Base-by-base conservation (phyloP, 2,329 filamentous ascomycete genomes). In the Cryphonectria japonica region DNA sequence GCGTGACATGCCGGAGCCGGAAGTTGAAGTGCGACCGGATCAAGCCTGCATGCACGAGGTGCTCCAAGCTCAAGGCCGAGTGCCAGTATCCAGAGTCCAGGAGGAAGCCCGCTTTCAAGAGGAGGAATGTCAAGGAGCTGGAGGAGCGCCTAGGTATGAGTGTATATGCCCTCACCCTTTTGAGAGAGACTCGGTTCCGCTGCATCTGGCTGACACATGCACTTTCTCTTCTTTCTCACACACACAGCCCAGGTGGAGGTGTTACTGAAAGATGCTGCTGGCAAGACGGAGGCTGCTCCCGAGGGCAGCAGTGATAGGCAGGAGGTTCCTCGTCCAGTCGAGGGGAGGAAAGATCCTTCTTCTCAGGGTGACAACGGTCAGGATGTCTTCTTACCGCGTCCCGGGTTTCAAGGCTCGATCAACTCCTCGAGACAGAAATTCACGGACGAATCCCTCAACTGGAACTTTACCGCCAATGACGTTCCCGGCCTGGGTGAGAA, bases 61-160 rank as follows among this genome's bases (percentile, higher is more conserved):
- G 95, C 80, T 84, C 88, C 68, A 89, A 92, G 75, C 82, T 95
- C 63, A 87, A 89, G 67, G 90, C 91, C 78, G 91, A 93, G 68
- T 98, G 95, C 81, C 87, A 92, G 69, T 98, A 97, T 80, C 95
- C 97, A 73, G 93, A 97, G 82, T 92, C 94, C 69, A 87, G 94
- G 77, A 91, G 93, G 82, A 97, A 97, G 83, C 93, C 93, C 69
- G 92, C 93, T 5, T 92, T 93, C 29, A 97, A 97, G 83, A 87
- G 94, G 77, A 91, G 93, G 75, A 97, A 97, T 80, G 95, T 97
- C 73, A 96, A 93, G 83, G 92, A 96, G 78, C 84, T 98, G 70
- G 95, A 98, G 80, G 93, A 93, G 74, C 88, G 95, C 77, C 83
- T 98, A 78, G 92, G 93, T 96, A 88, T 75, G 41, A 16, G 41